These are phyloP conservation scores for Marchantia paleacea DNA, from an alignment of 225 moss, liverwort and hornwort genomes.

Conservation along the genomic window DNA sequence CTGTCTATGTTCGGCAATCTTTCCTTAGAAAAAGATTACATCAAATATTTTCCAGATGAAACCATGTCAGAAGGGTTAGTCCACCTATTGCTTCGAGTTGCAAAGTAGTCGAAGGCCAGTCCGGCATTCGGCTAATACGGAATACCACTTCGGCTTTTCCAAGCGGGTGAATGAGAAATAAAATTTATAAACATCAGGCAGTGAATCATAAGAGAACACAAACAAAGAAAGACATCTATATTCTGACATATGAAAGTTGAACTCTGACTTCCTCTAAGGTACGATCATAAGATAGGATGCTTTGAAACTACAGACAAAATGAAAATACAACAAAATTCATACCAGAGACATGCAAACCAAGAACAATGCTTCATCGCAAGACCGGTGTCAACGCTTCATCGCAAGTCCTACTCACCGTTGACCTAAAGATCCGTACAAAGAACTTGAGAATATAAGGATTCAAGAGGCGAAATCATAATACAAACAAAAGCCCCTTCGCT, in stretches of 20 bases:
- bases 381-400: neutral
- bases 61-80: too few relatives aligned
- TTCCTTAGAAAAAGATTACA: too few relatives aligned
- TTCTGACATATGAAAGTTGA: neutral
- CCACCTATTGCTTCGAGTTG: too few relatives aligned
- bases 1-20: too few relatives aligned
- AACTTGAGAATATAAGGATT: slow-evolving; percentile 7
- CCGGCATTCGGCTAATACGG: too few relatives aligned
- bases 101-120: too few relatives aligned
- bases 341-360: neutral
- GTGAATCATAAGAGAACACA: neutral
- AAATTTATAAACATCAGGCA: too few relatives aligned
- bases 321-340: neutral
- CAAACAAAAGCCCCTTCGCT: slow-evolving; percentile 25
- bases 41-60: too few relatives aligned
- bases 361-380: neutral
- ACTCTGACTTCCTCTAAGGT: too few relatives aligned
- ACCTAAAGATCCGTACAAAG: neutral
- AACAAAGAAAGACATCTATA: neutral
- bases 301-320: neutral
- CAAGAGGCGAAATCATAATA: slow-evolving; percentile 13
- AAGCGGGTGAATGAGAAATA: too few relatives aligned
- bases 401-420: neutral
- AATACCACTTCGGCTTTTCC: too few relatives aligned
- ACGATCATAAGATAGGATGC: neutral